These are phyloP conservation scores for Pelargonium exstipulatum DNA, from an alignment of 441 rosid species.

Conservation along the genomic window DNA sequence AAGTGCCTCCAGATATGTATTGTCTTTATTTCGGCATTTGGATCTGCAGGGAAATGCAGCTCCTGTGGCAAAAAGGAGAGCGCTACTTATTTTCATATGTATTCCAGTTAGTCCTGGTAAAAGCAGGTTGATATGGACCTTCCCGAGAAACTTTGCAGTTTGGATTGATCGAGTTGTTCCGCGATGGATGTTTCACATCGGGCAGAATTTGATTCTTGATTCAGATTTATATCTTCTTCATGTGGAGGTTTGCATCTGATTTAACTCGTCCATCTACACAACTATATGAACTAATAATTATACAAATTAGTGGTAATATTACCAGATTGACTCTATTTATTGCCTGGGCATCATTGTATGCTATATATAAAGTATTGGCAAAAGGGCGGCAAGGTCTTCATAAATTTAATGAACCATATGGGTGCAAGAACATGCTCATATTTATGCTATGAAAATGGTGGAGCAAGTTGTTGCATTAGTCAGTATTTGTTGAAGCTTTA, in stretches of 20 bases:
- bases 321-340: too few relatives aligned
- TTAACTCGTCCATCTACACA: too few relatives aligned
- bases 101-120: slow-evolving; percentile 82
- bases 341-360: too few relatives aligned
- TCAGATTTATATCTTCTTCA: slow-evolving; percentile 85
- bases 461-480: not conserved
- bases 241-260: slow-evolving; percentile 45
- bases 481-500: not conserved
- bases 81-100: slow-evolving; percentile 66
- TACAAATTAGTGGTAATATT: too few relatives aligned
- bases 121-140: slow-evolving; percentile 82
- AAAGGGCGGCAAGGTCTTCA: too few relatives aligned
- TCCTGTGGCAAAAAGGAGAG: slow-evolving; percentile 23
- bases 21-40: slow-evolving; percentile 22
- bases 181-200: slow-evolving; percentile 74
- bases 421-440: too few relatives aligned
- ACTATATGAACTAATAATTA: too few relatives aligned
- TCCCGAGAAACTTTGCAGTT: slow-evolving; percentile 60
- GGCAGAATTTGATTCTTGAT: slow-evolving; percentile 72
- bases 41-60: slow-evolving; percentile 11
- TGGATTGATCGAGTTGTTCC: slow-evolving; percentile 70
- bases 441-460: not conserved
- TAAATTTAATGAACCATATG: too few relatives aligned
- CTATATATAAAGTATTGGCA: too few relatives aligned
- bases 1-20: not conserved